These are phyloP conservation scores for Candida schatavii DNA, from an alignment of 805 yeast genomes.

Conservation along the genomic window DNA sequence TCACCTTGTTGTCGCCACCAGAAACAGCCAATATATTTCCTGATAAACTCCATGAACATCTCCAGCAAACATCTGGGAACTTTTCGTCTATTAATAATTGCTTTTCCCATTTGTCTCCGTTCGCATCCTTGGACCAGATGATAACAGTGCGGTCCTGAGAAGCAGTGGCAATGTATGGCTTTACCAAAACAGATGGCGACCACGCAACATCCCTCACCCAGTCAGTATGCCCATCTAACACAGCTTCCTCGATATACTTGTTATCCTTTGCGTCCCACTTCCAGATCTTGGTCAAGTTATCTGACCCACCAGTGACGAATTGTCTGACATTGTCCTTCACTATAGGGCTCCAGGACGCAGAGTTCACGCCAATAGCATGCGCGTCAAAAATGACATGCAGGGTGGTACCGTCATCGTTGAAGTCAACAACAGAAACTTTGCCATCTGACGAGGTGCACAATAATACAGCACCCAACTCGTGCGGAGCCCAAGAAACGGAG, in stretches of 20 bases:
- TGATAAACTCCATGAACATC: slow-evolving; percentile 95
- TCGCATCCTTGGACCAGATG: slow-evolving; percentile 85
- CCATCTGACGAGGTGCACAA: slow-evolving; percentile 94
- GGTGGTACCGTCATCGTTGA: slow-evolving; percentile 82
- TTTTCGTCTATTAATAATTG: slow-evolving; percentile 69
- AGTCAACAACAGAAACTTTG: slow-evolving; percentile 83
- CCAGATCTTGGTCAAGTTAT: slow-evolving; percentile 93
- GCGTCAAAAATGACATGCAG: slow-evolving; percentile 67
- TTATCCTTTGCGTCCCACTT: slow-evolving; percentile 52
- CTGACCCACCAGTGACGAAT: slow-evolving; percentile 93
- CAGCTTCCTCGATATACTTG: slow-evolving; percentile 69
- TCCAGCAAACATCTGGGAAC: slow-evolving; percentile 97
- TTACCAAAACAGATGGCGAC: slow-evolving; percentile 88
- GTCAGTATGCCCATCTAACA: slow-evolving; percentile 86
- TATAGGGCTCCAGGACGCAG: slow-evolving; percentile 93
- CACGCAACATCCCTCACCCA: slow-evolving; percentile 99
- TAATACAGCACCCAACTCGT: slow-evolving; percentile 90
- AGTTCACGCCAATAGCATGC: slow-evolving; percentile 90
- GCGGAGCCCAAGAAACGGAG: slow-evolving; percentile 96
- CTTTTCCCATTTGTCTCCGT: slow-evolving; percentile 74
- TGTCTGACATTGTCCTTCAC: slow-evolving; percentile 50
- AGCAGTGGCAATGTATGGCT: slow-evolving; percentile 91
- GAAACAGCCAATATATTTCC: slow-evolving; percentile 94
- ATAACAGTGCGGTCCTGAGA: slow-evolving; percentile 94
- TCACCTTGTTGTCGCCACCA: slow-evolving; percentile 94